Percentiles rank a stretch among this genome's conserved stretches.
phyloP scores from a whole-genome alignment of 495 filamentous ascomycete genomes.

The Aspergillus avenaceus region DNA sequence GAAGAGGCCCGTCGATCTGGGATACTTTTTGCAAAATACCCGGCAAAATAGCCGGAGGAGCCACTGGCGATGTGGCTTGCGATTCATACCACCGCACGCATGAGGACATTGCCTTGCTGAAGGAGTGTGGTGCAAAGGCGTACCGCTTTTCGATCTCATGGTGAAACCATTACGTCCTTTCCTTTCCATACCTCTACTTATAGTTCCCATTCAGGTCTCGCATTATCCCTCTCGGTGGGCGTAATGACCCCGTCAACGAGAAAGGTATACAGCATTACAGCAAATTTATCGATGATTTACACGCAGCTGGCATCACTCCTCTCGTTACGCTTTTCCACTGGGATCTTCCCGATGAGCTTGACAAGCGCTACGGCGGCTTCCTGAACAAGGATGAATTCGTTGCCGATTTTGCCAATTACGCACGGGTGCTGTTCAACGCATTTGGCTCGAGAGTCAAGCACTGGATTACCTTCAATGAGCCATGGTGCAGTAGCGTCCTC shows the following conservation, averaged over 20 bases:
- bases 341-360: constrained; percentile 49
- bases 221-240: constrained; percentile 59
- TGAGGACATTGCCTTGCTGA: constrained; percentile 71
- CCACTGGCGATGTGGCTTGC: constrained; percentile 65
- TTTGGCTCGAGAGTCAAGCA: constrained; percentile 48
- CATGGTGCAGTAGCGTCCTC: constrained; percentile 47
- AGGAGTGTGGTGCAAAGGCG: constrained; percentile 56
- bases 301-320: constrained; percentile 44
- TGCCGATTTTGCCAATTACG: constrained; percentile 48
- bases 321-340: constrained; percentile 53
- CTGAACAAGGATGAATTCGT: constrained; percentile 51
- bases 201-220: constrained; percentile 47
- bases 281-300: constrained; percentile 47
- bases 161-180: constrained; percentile 48
- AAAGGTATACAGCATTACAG: constrained; percentile 46
- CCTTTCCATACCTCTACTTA: neutral
- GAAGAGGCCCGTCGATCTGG: constrained; percentile 72
- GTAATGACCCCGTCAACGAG: constrained; percentile 44
- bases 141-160: constrained; percentile 78
- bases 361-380: constrained; percentile 49
- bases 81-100: constrained; percentile 71
- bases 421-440: constrained; percentile 40
- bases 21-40: constrained; percentile 70
- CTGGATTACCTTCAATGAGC: constrained; percentile 57
- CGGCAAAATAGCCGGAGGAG: constrained; percentile 69